Percentiles rank a stretch among this genome's conserved stretches.
These are phyloP conservation scores for Gracilariopsis chorda DNA, from an alignment of 23 red algal species.

Conservation along the genomic window DNA sequence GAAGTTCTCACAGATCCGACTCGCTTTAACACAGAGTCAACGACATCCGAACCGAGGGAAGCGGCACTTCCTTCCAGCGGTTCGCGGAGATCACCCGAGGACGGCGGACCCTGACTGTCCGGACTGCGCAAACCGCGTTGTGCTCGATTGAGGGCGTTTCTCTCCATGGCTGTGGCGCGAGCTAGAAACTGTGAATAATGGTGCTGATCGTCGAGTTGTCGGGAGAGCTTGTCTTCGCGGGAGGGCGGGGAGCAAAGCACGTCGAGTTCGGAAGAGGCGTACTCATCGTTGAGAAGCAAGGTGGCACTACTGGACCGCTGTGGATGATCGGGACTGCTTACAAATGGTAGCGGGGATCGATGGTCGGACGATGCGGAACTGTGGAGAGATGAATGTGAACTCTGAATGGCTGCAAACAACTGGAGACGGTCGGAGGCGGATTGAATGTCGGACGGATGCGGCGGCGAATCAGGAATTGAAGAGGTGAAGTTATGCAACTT, in stretches of 20 bases:
- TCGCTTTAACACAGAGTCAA: neutral
- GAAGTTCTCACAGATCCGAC: neutral
- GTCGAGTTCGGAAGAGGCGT: neutral
- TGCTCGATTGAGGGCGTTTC: neutral
- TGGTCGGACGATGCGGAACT: neutral
- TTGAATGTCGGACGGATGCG: neutral
- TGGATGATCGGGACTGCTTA: neutral
- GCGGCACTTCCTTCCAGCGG: slow-evolving; percentile 14
- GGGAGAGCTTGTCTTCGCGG: neutral
- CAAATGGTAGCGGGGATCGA: neutral
- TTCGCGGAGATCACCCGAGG: neutral
- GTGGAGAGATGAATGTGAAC: neutral
- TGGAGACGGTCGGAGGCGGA: neutral
- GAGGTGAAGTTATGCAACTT: neutral
- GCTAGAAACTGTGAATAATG: neutral
- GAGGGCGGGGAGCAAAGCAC: neutral
- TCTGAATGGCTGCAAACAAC: neutral
- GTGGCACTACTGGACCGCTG: neutral
- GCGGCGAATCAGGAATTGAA: too few species aligned
- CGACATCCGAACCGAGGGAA: slow-evolving; percentile 14
- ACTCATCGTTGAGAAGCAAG: neutral
- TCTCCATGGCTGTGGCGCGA: neutral
- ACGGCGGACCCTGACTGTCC: neutral
- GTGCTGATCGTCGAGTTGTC: neutral
- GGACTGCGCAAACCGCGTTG: neutral